phyloP scores from a whole-genome alignment of 2,329 filamentous ascomycete species.

The Pseudogymnoascus sp. region DNA sequence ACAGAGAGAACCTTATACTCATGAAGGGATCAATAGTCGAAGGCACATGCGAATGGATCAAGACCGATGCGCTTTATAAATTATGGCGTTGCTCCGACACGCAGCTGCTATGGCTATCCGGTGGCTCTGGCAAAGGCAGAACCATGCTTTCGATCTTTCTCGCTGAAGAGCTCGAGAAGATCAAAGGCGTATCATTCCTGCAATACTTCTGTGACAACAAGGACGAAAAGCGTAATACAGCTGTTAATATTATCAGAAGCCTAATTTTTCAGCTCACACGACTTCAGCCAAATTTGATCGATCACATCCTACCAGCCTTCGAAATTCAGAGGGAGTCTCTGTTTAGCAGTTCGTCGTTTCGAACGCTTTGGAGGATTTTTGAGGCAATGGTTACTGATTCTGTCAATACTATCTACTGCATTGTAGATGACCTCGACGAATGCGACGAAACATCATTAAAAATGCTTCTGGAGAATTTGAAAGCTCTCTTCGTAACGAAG shows the following conservation, averaged over 20 bases:
- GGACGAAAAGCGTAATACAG: constrained; percentile 32
- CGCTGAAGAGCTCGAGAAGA: not conserved
- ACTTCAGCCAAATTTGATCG: constrained; percentile 13
- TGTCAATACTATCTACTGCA: constrained; percentile 19
- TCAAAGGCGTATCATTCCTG: not conserved
- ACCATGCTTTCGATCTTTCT: not conserved
- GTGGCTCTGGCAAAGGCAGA: not conserved
- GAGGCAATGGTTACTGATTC: constrained; percentile 21
- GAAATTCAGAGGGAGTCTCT: constrained; percentile 11
- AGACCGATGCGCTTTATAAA: too few species aligned
- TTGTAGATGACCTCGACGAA: constrained; percentile 22
- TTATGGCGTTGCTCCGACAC: too few species aligned
- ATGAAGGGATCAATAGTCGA: too few species aligned
- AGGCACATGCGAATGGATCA: too few species aligned
- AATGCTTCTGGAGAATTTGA: constrained; percentile 14
- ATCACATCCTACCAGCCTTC: constrained; percentile 14
- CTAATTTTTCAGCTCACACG: constrained; percentile 32
- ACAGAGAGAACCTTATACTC: too few species aligned
- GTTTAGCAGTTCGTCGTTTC: constrained; percentile 17
- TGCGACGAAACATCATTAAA: constrained; percentile 17
- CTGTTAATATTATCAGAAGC: constrained; percentile 34
- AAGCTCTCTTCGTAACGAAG: constrained; percentile 8
- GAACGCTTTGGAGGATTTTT: constrained; percentile 23
- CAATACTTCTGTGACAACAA: constrained; percentile 38
- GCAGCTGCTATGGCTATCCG: too few species aligned